phyloP scores from a whole-genome alignment of 2,329 filamentous ascomycete genomes.

The Aspergillus fumigatiaffinis region DNA sequence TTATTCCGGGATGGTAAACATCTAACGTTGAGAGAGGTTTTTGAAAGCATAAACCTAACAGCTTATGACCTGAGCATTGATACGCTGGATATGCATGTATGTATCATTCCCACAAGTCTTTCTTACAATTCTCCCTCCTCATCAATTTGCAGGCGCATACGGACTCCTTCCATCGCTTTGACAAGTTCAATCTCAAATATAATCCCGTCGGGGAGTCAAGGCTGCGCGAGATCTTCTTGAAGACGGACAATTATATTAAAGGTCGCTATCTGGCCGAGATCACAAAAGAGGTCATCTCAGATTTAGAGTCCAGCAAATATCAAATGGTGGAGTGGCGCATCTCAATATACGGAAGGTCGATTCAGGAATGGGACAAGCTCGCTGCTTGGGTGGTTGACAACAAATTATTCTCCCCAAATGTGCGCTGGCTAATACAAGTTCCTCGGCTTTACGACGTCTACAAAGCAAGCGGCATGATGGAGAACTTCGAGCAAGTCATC shows the following conservation, averaged over 20 bases:
- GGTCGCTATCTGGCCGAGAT: slow-evolving; percentile 96
- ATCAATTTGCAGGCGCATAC: slow-evolving; percentile 68
- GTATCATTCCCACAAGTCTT: slow-evolving; percentile 30
- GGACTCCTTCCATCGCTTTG: slow-evolving; percentile 96
- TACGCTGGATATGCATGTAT: slow-evolving; percentile 95
- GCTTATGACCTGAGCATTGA: slow-evolving; percentile 98
- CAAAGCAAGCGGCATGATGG: slow-evolving; percentile 81
- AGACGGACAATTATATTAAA: slow-evolving; percentile 97
- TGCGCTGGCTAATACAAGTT: slow-evolving; percentile 94
- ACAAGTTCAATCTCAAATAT: slow-evolving; percentile 99
- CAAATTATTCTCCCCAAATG: slow-evolving; percentile 95
- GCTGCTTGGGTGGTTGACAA: slow-evolving; percentile 97
- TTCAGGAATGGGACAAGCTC: slow-evolving; percentile 96
- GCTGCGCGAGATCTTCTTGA: slow-evolving; percentile 94
- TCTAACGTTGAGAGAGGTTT: slow-evolving; percentile 86
- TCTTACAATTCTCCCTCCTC: slow-evolving; percentile 7
- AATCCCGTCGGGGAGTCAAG: slow-evolving; percentile 96
- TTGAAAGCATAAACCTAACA: slow-evolving; percentile 94
- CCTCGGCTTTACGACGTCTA: slow-evolving; percentile 95
- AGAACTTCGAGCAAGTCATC: slow-evolving; percentile 84
- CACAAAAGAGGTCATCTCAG: slow-evolving; percentile 94
- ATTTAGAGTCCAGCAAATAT: slow-evolving; percentile 97
- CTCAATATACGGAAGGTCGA: slow-evolving; percentile 86
- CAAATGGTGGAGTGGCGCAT: slow-evolving; percentile 99
- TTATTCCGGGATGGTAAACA: slow-evolving; percentile 89